These are phyloP conservation scores for Lyophyllum atratum DNA, from an alignment of 768 basidiomycete species.

Conservation along the genomic window DNA sequence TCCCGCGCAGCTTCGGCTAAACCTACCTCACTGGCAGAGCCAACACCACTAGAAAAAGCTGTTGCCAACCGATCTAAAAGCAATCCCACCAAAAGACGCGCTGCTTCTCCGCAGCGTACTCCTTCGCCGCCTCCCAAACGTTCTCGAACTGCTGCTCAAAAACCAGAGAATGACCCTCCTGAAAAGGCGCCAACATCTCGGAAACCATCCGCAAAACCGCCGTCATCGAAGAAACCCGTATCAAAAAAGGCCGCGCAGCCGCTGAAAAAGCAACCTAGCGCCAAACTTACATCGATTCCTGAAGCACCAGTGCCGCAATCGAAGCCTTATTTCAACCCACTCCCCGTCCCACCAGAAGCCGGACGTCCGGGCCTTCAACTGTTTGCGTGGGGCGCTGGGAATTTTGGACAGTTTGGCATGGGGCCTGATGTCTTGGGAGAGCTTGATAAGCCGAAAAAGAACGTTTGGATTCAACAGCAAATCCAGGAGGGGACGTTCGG, in stretches of 20 bases:
- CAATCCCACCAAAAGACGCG: conserved; percentile 47
- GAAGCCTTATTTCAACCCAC: conserved; percentile 64
- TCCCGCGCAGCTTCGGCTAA: conserved; percentile 52
- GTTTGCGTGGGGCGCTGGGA: conserved; percentile 90
- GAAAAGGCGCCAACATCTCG: conserved; percentile 25
- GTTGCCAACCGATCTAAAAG: conserved; percentile 32
- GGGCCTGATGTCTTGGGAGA: conserved; percentile 76
- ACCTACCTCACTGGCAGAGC: conserved; percentile 37
- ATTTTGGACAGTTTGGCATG: conserved; percentile 95
- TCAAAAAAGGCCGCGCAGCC: conserved; percentile 26
- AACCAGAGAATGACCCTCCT: conserved; percentile 44
- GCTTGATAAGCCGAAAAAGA: conserved; percentile 74
- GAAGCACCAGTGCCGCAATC: conserved; percentile 39
- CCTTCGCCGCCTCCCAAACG: conserved; percentile 53
- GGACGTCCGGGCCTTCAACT: conserved; percentile 68
- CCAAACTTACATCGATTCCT: conserved; percentile 24
- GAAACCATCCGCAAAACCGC: conserved; percentile 19
- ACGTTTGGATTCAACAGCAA: conserved; percentile 74
- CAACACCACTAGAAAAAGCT: conserved; percentile 31
- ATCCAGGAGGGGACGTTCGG: conserved; percentile 75
- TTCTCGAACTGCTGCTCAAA: conserved; percentile 39
- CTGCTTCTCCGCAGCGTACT: conserved; percentile 47
- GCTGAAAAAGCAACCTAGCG: conserved; percentile 14
- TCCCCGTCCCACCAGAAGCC: conserved; percentile 60
- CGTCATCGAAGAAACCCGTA: conserved; percentile 25